A percentile compares a stretch with the other conserved stretches of the same genome.
Evolutionary conservation across 176 grass and related monocot species (phyloP).

Genomic region (Musa troglodytarum): DNA sequence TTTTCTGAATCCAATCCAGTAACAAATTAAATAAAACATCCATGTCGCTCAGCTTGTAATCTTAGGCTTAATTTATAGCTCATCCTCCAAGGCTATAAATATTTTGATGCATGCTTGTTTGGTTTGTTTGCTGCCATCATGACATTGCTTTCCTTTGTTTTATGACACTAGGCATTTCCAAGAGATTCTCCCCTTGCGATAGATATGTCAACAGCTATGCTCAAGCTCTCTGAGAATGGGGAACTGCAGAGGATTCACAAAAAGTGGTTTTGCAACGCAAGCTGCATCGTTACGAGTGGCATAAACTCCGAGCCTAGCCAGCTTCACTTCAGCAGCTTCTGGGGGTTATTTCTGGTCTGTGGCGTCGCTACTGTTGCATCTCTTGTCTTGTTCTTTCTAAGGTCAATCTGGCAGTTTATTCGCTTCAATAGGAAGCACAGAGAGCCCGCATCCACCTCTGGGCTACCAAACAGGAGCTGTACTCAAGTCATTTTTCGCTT

Average conservation of each 20-base stretch:
- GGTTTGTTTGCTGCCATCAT: neutral
- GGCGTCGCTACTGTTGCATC: conserved; percentile 3
- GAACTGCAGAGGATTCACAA: conserved; percentile 10
- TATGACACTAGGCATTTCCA: conserved; percentile 4
- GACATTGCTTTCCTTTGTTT: neutral
- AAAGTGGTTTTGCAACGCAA: conserved; percentile 20
- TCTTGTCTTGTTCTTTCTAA: conserved; percentile 18
- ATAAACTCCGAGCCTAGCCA: conserved; percentile 1
- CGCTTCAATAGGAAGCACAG: conserved; percentile 2
- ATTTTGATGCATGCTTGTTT: neutral
- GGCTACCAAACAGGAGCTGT: neutral
- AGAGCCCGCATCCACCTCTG: conserved; percentile 6
- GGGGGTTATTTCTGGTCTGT: conserved; percentile 11
- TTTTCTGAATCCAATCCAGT: too few species aligned
- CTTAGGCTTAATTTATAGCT: too few species aligned
- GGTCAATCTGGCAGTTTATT: conserved; percentile 18
- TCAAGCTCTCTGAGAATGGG: conserved; percentile 10
- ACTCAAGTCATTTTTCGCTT: conserved; percentile 10
- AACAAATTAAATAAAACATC: too few species aligned
- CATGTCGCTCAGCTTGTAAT: too few species aligned
- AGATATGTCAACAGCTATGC: conserved; percentile 18
- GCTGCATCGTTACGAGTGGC: neutral
- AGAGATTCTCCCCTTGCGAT: conserved; percentile 12
- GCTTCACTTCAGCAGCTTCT: conserved; percentile 13
- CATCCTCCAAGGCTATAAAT: too few species aligned